phyloP scores from a whole-genome alignment of 2,329 filamentous ascomycete species.

The Botrytis byssoidea region DNA sequence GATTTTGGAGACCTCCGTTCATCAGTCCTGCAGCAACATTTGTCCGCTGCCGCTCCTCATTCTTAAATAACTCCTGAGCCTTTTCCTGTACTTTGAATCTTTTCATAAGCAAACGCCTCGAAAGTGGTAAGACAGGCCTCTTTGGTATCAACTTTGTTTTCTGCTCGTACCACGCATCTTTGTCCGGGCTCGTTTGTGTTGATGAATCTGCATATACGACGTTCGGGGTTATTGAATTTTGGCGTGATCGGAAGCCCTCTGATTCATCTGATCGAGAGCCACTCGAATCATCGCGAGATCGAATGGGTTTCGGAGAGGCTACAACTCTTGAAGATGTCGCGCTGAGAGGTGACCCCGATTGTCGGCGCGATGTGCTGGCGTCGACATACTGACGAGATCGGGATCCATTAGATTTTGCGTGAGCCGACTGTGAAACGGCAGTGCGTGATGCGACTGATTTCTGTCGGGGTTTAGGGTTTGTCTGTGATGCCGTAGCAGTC shows the following conservation, averaged over 20 bases:
- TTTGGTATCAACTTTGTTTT: constrained; percentile 25
- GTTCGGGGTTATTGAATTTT: constrained; percentile 29
- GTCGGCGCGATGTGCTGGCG: constrained; percentile 35
- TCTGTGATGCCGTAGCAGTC: constrained; percentile 23
- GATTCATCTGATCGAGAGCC: constrained; percentile 22
- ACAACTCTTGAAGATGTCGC: constrained; percentile 33
- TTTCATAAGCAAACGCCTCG: constrained; percentile 37
- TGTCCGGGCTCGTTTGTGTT: constrained; percentile 38
- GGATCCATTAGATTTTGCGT: constrained; percentile 27
- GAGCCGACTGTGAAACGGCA: constrained; percentile 31
- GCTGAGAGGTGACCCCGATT: constrained; percentile 37
- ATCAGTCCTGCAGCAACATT: constrained; percentile 13
- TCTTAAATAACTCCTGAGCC: constrained; percentile 16
- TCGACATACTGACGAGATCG: constrained; percentile 35
- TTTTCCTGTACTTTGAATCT: constrained; percentile 30
- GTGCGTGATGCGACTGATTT: constrained; percentile 35
- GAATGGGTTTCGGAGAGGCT: constrained; percentile 27
- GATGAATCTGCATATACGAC: constrained; percentile 34
- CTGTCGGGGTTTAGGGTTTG: constrained; percentile 37
- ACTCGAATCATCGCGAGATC: constrained; percentile 25
- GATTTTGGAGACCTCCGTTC: constrained; percentile 23
- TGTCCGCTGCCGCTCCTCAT: constrained; percentile 23
- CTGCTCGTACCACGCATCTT: constrained; percentile 38
- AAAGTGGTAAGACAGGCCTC: constrained; percentile 35
- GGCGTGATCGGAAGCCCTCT: constrained; percentile 28